Evolutionary conservation across 176 grass and related monocot species (phyloP), one percentile per base, ranked within the genome.

Genomic region (Oryza glumipatula): DNA sequence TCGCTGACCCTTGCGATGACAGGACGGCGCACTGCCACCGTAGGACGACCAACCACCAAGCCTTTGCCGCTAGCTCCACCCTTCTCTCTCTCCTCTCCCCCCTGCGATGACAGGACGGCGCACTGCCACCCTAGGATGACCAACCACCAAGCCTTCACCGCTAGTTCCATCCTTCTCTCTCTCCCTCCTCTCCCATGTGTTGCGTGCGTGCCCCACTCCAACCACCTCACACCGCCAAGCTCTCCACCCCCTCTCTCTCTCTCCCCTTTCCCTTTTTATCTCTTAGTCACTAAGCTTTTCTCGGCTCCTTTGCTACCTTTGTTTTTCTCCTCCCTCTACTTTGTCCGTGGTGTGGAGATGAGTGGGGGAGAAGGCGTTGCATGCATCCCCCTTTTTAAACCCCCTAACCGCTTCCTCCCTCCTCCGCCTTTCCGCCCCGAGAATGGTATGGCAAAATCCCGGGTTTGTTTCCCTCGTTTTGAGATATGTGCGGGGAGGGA

Each of bases 311-410:
- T 5, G 26, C 21, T 11, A 32, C 13, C 58, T 19, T 15, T 32
- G 17, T 33, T 48, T 63, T 81, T 21, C 32, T n/a, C 8, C 36
- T 28, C 1, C 61, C 65, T 54, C 71, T 35, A 19, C 23, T 81
- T 38, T 38, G 66, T 38, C 28, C 4, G 33, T 7, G 51, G 76
- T 67, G 63, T 7, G 39, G 7, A 41, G 9, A 21, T 7, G 19
- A 26, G 30, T 54, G 19, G 75, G 56, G 0, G 41, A 35, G 16
- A 16, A 4, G n/a, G 9, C 17, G 14, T 41, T 41, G 39, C 39
- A 1, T 41, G 39, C 39, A 8, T 80, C 22, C 66, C 6, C 56
- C 73, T 85, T 85, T 83, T 89, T 70, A 89, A 89, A 89, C 88
- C 88, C 78, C 65, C 65, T 41, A 38, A 24, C 21, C 76, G 73